phyloP scores from a whole-genome alignment of 2,329 filamentous ascomycete genomes.

The Bipolaris victoriae region DNA sequence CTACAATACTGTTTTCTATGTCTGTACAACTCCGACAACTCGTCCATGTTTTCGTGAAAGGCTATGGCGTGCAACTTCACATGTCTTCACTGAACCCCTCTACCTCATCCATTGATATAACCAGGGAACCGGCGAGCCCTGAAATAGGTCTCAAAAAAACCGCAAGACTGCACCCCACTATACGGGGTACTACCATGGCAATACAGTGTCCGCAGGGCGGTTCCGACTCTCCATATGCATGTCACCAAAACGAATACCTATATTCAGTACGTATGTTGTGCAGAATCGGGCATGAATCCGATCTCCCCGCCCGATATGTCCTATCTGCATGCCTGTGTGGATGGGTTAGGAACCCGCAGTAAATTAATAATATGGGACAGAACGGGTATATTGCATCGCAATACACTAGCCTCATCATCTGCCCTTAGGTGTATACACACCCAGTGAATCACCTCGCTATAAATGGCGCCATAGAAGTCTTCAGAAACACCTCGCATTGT shows the following conservation, averaged over 20 bases:
- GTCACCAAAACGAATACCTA: background rate
- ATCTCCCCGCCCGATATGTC: constrained; percentile 8
- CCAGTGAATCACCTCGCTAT: background rate
- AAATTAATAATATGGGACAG: constrained; percentile 26
- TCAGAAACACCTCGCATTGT: background rate
- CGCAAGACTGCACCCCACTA: too few relatives aligned
- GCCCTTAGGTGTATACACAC: background rate
- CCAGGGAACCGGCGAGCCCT: too few relatives aligned
- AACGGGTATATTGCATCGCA: constrained; percentile 29
- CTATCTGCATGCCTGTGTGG: constrained; percentile 7
- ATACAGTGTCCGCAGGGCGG: background rate
- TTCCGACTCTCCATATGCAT: background rate
- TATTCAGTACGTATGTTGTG: too few relatives aligned
- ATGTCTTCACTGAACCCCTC: too few relatives aligned
- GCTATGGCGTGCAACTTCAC: too few relatives aligned
- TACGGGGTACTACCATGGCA: background rate
- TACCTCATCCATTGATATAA: too few relatives aligned
- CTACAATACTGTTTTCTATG: too few relatives aligned
- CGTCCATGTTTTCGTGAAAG: too few relatives aligned
- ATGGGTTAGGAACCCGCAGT: constrained; percentile 1
- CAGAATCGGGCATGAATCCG: constrained; percentile 7
- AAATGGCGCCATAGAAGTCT: background rate
- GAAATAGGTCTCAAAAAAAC: too few relatives aligned
- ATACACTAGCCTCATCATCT: constrained; percentile 14
- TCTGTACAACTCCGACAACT: too few relatives aligned